A percentile compares a stretch with the other conserved stretches of the same genome.
phyloP scores from a whole-genome alignment of 2,329 filamentous ascomycete genomes.

The Ophiocordyceps camponoti-leonardi region DNA sequence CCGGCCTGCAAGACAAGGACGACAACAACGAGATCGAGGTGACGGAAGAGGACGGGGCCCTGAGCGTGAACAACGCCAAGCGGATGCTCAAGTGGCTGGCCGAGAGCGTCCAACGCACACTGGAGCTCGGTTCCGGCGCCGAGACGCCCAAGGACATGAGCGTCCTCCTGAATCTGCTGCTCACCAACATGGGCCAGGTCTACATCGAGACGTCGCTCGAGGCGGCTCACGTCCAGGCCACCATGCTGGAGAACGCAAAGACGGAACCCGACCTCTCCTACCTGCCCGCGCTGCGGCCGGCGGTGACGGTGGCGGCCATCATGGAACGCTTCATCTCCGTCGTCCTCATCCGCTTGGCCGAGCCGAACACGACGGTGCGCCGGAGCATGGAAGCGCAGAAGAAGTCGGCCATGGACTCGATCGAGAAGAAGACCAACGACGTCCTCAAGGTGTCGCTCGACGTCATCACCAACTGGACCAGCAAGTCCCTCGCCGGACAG shows the following conservation, averaged over 20 bases:
- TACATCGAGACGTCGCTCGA: constrained; percentile 52
- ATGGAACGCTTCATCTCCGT: constrained; percentile 87
- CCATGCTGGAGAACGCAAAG: constrained; percentile 61
- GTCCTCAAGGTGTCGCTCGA: constrained; percentile 40
- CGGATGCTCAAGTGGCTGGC: constrained; percentile 96
- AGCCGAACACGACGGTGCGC: constrained; percentile 77
- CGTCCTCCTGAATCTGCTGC: constrained; percentile 63
- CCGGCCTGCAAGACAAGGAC: constrained; percentile 60
- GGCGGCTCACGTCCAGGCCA: constrained; percentile 55
- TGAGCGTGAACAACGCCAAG: constrained; percentile 80
- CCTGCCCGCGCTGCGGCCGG: constrained; percentile 59
- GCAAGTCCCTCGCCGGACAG: constrained; percentile 55
- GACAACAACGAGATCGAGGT: constrained; percentile 81
- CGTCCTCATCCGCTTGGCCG: constrained; percentile 76
- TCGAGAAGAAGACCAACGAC: constrained; percentile 67
- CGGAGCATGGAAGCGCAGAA: constrained; percentile 78
- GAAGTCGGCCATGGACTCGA: constrained; percentile 52
- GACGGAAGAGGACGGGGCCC: constrained; percentile 69
- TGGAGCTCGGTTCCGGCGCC: constrained; percentile 73
- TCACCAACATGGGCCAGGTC: constrained; percentile 77
- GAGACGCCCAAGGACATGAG: constrained; percentile 93
- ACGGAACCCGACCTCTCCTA: constrained; percentile 78
- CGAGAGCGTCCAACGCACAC: constrained; percentile 76
- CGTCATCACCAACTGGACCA: constrained; percentile 60
- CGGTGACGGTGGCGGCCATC: constrained; percentile 78